Conservation (phyloP, 139 green algal species). For the Micractinium sp. region DNA sequence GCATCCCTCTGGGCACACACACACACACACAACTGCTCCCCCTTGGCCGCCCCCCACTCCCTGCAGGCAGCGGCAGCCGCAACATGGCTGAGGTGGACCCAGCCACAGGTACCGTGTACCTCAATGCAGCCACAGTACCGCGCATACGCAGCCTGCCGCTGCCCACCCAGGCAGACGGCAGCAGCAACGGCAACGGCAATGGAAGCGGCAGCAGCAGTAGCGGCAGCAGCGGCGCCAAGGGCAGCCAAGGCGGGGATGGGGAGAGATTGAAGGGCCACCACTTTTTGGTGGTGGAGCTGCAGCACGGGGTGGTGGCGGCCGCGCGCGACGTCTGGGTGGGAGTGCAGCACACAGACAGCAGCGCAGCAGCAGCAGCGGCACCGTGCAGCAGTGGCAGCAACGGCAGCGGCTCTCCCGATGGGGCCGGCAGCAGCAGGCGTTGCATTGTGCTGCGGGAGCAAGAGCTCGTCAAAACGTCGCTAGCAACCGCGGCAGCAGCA, state of each 20-base stretch:
- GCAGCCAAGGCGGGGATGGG: not conserved
- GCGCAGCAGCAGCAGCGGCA: not conserved
- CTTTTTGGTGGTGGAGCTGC: slow-evolving; percentile 43
- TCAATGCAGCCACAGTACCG: slow-evolving; percentile 78
- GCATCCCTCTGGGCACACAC: too few relatives aligned
- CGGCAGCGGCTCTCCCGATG: not conserved
- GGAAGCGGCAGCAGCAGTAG: not conserved
- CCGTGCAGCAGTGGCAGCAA: not conserved
- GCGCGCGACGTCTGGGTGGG: slow-evolving; percentile 44
- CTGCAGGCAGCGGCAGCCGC: slow-evolving; percentile 39
- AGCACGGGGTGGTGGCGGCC: not conserved
- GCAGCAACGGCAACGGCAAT: not conserved
- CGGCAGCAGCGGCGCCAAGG: not conserved
- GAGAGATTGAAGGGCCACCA: slow-evolving; percentile 24
- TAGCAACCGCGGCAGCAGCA: not conserved
- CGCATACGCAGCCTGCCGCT: slow-evolving; percentile 37
- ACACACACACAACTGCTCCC: not conserved
- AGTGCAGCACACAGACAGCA: not conserved
- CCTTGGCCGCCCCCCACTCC: not conserved
- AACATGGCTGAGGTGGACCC: slow-evolving; percentile 66
- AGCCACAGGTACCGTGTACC: slow-evolving; percentile 54
- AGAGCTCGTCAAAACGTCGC: slow-evolving; percentile 2
- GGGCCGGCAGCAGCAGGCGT: not conserved
- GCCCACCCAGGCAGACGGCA: not conserved
- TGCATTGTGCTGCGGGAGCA: slow-evolving; percentile 20